These are phyloP conservation scores for Umbelopsis sp. DNA, from an alignment of 371 early-diverging fungal genomes.

Conservation along the genomic window DNA sequence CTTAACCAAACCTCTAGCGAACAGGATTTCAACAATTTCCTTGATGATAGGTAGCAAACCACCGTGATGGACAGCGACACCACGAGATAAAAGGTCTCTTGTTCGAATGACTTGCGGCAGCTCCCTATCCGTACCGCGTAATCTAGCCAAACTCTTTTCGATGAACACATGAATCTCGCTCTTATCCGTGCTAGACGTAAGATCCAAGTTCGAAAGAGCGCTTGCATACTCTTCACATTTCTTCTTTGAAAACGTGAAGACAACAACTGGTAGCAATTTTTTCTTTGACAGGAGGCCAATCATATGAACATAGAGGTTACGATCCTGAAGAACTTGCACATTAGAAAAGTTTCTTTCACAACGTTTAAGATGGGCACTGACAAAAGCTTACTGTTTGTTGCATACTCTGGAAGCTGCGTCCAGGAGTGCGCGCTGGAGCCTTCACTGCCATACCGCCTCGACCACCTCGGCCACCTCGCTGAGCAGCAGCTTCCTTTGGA, in stretches of 20 bases:
- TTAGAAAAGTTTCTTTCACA: constrained; percentile 19
- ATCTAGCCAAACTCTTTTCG: constrained; percentile 74
- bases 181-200: constrained; percentile 81
- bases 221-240: constrained; percentile 96
- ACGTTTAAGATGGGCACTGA: constrained; percentile 3
- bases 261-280: constrained; percentile 88
- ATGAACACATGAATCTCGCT: constrained; percentile 88
- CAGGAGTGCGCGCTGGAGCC: constrained; percentile 37
- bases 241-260: constrained; percentile 97
- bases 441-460: constrained; percentile 52
- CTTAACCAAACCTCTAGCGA: constrained; percentile 91
- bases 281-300: constrained; percentile 77
- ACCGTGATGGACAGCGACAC: constrained; percentile 98
- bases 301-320: constrained; percentile 81
- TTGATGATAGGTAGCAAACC: constrained; percentile 98
- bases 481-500: constrained; percentile 34
- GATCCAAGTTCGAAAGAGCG: constrained; percentile 75
- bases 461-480: constrained; percentile 48
- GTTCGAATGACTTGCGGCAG: constrained; percentile 93
- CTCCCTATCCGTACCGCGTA: constrained; percentile 81
- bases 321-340: constrained; percentile 53
- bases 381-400: constrained; percentile 33
- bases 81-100: constrained; percentile 83
- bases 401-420: constrained; percentile 41
- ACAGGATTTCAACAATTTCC: constrained; percentile 98